These are phyloP conservation scores for Fonsecaea pedrosoi DNA, from an alignment of 2,329 filamentous ascomycete genomes.

Conservation along the genomic window DNA sequence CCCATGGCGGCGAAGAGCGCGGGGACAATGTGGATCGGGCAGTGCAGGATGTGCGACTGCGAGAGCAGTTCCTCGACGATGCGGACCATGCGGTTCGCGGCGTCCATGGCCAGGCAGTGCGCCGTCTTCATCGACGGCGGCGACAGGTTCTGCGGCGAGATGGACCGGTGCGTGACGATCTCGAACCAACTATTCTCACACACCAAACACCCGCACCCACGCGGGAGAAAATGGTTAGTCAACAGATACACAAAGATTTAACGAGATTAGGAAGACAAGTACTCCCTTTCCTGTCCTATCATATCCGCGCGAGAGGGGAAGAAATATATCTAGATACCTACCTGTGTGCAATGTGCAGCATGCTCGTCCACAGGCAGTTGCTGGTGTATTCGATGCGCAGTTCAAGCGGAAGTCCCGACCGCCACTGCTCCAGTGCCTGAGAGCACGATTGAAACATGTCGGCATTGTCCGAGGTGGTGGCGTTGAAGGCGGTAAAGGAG, in stretches of 20 bases:
- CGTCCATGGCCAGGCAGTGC: slow-evolving; percentile 30
- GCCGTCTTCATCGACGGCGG: slow-evolving; percentile 33
- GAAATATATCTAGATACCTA: not conserved
- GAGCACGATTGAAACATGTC: slow-evolving; percentile 34
- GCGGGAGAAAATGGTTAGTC: no score
- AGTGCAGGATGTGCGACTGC: slow-evolving; percentile 30
- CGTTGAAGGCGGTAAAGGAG: slow-evolving; percentile 34
- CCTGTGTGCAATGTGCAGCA: slow-evolving; percentile 34
- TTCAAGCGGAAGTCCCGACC: slow-evolving; percentile 24
- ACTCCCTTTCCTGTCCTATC: no score
- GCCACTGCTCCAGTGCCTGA: slow-evolving; percentile 31
- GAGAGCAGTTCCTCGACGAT: slow-evolving; percentile 38
- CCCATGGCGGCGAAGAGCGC: slow-evolving; percentile 40
- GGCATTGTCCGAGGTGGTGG: slow-evolving; percentile 25
- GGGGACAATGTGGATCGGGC: slow-evolving; percentile 38
- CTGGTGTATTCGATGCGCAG: slow-evolving; percentile 24
- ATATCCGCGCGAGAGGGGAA: no score
- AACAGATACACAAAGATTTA: no score
- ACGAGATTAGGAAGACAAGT: no score
- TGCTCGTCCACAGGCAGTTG: slow-evolving; percentile 33
- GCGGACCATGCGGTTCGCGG: slow-evolving; percentile 37
- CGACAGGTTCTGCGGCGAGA: slow-evolving; percentile 30
- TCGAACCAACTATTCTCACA: slow-evolving; percentile 27
- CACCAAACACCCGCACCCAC: not conserved
- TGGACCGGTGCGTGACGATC: slow-evolving; percentile 34